Base-by-base conservation (phyloP, 352 stramenopile genomes). In the Plasmopara muralis region DNA sequence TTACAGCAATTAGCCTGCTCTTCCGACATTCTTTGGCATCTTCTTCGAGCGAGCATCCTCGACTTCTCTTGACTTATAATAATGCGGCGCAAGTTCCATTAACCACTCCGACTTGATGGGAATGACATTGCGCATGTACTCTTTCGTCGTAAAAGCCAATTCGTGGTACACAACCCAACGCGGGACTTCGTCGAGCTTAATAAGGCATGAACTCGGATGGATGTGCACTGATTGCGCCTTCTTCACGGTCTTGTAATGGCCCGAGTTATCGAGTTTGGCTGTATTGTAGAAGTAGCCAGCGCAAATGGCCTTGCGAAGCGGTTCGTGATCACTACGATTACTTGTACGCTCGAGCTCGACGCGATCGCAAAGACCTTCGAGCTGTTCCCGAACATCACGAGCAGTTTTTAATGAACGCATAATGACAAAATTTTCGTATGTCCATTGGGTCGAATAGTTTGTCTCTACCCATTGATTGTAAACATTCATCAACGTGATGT, bases 281-380 rank as follows among this genome's bases (percentile, higher is more conserved):
- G 95, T 97, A 72, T 99, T 97, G 77, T 98, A 99, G 66, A 99
- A 99, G 83, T 98, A 99, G 16, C 97, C 97, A 5, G 95, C 89
- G 28, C 93, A 98, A 30, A 99, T 95, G 9, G 96, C 87, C 60
- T 99, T 99, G 20, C 95, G 82, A 40, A 99, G 91, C 35, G 80
- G 66, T 50, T 99, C 96, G 31, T 97, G 87, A 62, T 98, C 90
- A 20, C 58, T 70, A 14, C 67, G 64, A 60, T 93, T 93, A 58
- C 71, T 93, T 20, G 53, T 91, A 8, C 85, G 76, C 60, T 98
- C 89, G 1, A 99, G 85, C 58, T 99, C 96, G 13, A 99, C 96
- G 42, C 97, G 86, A 63, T 99, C 97, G 50, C 96, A 99, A n/a
- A 99, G 81, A 5, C 85, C 87, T 57, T 98, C 93, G 2, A 99